Evolutionary conservation across 352 stramenopile genomes (phyloP), one percentile per base, ranked within the genome.

Genomic region (Globisporangium acanthophoron): DNA sequence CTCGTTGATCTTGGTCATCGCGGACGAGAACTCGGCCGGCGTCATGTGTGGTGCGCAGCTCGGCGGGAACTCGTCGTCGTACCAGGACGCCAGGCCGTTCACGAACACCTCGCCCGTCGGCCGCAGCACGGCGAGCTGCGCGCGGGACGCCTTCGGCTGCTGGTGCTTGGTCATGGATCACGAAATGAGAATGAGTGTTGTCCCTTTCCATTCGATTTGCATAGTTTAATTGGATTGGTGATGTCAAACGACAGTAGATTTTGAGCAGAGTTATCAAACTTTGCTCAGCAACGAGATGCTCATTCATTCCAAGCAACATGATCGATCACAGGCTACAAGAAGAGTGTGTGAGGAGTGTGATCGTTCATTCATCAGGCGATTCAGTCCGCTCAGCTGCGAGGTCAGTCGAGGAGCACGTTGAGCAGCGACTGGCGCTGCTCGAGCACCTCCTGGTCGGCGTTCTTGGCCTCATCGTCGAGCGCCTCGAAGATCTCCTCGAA

Each of bases 401-500:
- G 3, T 80, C 59, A 90, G 57, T 88, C 75, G 33, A 87, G 67
- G n/a, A 89, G 66, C 41, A 80, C 78, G 41, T 76, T 73, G 39
- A 89, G 70, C 41, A 93, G 69, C 44, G 76, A 66, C 65, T 93
- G 78, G 44, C 83, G 80, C 55, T 93, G 83, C 54, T 90, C 77
- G 5, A 86, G 67, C 55, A 93, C 78, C 49, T 90, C 80, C 8
- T 76, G 67, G 50, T 91, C 83, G 41, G 76, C 70, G 21, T 57
- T 83, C 54, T 77, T 80, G 13, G 80, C 70, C 29, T 89, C 80
- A 53, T 93, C 85, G 52, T 89, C 77, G 24, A 89, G 65, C 11
- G 66, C 59, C 45, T 91, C 74, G 27, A 90, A 93, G 20, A 95
- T 77, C 53, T 89, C 77, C 56, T 94, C 84, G 43, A 94, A 96